A percentile compares a stretch with the other conserved stretches of the same genome.
phyloP scores from a whole-genome alignment of 2,329 filamentous ascomycete genomes.

The Epichloe uncinata region DNA sequence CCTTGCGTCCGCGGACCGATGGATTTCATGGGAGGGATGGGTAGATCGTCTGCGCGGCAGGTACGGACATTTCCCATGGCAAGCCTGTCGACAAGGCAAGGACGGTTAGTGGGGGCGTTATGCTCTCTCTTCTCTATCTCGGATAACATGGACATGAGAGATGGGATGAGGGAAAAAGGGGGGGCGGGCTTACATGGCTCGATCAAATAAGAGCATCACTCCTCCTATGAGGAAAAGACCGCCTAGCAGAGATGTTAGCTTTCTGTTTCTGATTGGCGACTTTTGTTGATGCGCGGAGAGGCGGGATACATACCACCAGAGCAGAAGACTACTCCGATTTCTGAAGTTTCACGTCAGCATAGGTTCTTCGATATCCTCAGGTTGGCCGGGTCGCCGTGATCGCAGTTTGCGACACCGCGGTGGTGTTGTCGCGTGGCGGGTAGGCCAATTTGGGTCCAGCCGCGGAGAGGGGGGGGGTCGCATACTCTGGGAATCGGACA shows the following conservation, averaged over 20 bases:
- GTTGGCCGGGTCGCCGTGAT: neutral
- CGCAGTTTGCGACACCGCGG: neutral
- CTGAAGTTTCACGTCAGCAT: constrained; percentile 34
- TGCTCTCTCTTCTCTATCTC: neutral
- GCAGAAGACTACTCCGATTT: constrained; percentile 96
- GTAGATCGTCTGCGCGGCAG: constrained; percentile 2
- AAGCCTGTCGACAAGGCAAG: constrained; percentile 41
- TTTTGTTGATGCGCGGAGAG: no score
- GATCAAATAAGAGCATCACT: constrained; percentile 94
- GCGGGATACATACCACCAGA: constrained; percentile 64
- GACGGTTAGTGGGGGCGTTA: neutral
- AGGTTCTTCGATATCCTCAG: neutral
- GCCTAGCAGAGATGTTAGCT: constrained; percentile 36
- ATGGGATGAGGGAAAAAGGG: neutral
- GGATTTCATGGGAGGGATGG: neutral
- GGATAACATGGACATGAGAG: neutral
- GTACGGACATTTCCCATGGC: constrained; percentile 84
- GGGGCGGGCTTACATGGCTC: constrained; percentile 59
- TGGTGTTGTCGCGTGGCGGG: neutral
- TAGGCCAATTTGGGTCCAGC: neutral
- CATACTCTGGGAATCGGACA: constrained; percentile 90
- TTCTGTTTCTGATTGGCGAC: constrained; percentile 10
- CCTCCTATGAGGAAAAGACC: constrained; percentile 91
- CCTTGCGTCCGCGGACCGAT: no score
- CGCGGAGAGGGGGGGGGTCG: constrained; percentile 10